Base-by-base conservation (phyloP, 495 filamentous ascomycete genomes). In the Trichoderma gamsii region DNA sequence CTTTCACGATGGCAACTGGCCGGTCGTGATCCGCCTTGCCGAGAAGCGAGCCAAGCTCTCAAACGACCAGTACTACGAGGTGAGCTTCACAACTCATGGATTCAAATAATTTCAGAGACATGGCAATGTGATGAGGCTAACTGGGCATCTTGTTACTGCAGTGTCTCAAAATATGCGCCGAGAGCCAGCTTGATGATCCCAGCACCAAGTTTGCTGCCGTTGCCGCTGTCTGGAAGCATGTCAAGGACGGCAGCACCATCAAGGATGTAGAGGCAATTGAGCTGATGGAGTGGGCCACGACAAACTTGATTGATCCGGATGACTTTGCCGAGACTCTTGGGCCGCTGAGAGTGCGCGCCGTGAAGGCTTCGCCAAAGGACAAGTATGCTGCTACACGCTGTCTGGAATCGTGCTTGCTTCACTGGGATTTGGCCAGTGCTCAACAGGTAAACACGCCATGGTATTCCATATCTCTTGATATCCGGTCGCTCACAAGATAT, bases 61-160 rank as follows among this genome's bases (percentile, higher is more conserved):
- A n/a, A 81, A 82, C 15, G 81, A 84, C 44, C 71, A 76, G 0
- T 83, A 83, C 64, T 84, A 79, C 63, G 74, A 80, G 73, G 80
- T 82, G 69, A 67, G 74, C 71, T 21, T 46, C 0, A 18, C 4
- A 12, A 9, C 15, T 6, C 25, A 16, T 29, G 23, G 16, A 16
- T 43, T 25, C 27, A 41, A 18, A 5, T 23, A 18, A 5, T 23
- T 16, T 46, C 25, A 15, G 15, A 32, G 21, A 35, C 13, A 13
- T 27, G 13, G 16, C 18, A 18, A 11, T 11, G 4, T 15, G 21
- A 41, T 23, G 4, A 43, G 18, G 35, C 64, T 68, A 7, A 66
- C 72, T 69, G 65, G 75, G 0, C 32, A 29, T 32, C 6, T 32
- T 8, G 2, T 11, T 32, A 7, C 46, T 16, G 2, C 52, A 83